Percentiles rank a stretch among this genome's conserved stretches.
These are phyloP conservation scores for Xylariales sp. DNA, from an alignment of 2,329 filamentous ascomycete species.

Conservation along the genomic window DNA sequence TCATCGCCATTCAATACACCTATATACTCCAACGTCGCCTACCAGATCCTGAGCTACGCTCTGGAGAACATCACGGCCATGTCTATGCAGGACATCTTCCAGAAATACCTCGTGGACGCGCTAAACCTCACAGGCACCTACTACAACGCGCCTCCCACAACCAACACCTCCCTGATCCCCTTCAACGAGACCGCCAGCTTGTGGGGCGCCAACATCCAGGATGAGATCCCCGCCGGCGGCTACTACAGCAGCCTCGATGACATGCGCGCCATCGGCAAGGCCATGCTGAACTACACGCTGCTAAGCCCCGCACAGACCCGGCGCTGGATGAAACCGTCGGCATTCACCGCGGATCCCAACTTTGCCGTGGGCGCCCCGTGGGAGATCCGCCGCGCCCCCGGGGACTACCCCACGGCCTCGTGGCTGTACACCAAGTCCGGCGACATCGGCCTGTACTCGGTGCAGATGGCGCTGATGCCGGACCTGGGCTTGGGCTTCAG, in stretches of 20 bases:
- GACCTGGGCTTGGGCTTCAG: not conserved
- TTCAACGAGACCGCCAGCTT: not conserved
- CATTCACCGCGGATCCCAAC: slow-evolving; percentile 1
- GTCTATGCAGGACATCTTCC: slow-evolving; percentile 3
- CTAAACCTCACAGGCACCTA: not conserved
- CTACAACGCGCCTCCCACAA: not conserved
- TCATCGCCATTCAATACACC: slow-evolving; percentile 29
- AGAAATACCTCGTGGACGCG: not conserved
- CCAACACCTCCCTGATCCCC: not conserved
- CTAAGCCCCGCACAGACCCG: not conserved
- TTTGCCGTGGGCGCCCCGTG: not conserved
- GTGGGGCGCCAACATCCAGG: not conserved
- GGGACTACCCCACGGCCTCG: too few relatives aligned
- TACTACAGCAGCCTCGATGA: not conserved
- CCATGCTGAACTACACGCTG: not conserved
- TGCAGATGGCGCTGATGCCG: not conserved
- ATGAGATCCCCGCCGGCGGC: not conserved
- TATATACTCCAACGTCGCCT: slow-evolving; percentile 33
- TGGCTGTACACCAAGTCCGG: slow-evolving; percentile 4
- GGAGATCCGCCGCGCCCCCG: slow-evolving; percentile 1
- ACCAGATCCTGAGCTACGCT: slow-evolving; percentile 29
- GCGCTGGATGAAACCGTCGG: not conserved
- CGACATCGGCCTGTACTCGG: not conserved
- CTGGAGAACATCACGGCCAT: slow-evolving; percentile 29
- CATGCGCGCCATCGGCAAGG: not conserved